phyloP scores from a whole-genome alignment of 805 yeast species.

The Lipomyces mesembrius region DNA sequence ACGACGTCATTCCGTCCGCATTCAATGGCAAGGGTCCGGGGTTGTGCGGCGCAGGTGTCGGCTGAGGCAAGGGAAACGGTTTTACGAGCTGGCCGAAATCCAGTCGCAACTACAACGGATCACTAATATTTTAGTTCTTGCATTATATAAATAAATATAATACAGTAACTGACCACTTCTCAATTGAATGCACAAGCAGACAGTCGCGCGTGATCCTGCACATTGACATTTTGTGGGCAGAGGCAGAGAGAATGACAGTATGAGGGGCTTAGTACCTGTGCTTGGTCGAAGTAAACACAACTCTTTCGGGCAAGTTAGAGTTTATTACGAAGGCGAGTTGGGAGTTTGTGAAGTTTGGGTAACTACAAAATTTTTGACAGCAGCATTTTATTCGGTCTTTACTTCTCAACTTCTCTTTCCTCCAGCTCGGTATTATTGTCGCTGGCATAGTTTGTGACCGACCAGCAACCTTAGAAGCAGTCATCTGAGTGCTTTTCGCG shows the following conservation, averaged over 20 bases:
- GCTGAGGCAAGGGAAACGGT: background rate
- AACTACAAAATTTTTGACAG: constrained; percentile 1
- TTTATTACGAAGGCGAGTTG: background rate
- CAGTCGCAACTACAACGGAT: background rate
- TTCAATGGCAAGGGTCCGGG: background rate
- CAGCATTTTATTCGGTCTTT: background rate
- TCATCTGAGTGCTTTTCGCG: background rate
- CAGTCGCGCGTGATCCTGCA: no score
- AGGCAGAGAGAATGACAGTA: background rate
- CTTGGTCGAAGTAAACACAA: no score
- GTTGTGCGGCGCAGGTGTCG: background rate
- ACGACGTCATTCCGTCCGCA: background rate
- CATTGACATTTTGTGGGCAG: no score
- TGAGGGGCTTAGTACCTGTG: background rate
- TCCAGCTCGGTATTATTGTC: background rate
- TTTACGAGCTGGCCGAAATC: background rate
- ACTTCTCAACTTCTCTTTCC: background rate
- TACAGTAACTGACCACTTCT: no score
- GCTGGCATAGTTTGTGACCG: background rate
- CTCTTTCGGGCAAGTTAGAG: background rate
- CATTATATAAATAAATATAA: no score
- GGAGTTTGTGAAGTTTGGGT: background rate
- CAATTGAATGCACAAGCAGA: background rate
- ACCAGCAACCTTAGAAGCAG: background rate
- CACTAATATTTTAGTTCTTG: background rate